phyloP scores from a whole-genome alignment of 129 eudicot species.

The Chrysanthemum seticuspe region DNA sequence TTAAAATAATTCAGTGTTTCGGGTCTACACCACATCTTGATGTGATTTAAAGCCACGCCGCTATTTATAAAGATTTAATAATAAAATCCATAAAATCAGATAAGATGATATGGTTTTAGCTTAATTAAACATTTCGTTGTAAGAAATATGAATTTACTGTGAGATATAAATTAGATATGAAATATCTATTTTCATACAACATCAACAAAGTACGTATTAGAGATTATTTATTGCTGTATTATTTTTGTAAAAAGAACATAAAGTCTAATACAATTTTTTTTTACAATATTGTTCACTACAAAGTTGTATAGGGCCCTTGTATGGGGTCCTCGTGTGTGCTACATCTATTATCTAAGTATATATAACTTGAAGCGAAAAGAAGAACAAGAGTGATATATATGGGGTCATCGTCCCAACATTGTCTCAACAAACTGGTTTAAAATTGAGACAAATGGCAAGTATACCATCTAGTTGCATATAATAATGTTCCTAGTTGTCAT shows the following conservation, averaged over 20 bases:
- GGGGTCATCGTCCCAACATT: slow-evolving; percentile 26
- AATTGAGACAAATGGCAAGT: slow-evolving; percentile 11
- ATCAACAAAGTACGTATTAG: no score
- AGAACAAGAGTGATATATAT: slow-evolving; percentile 31
- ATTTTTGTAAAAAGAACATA: no score
- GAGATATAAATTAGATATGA: no score
- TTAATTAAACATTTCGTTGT: neutral
- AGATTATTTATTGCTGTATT: no score
- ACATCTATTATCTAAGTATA: neutral
- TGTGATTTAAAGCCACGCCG: slow-evolving; percentile 41
- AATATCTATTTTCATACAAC: no score
- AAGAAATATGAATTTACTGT: neutral
- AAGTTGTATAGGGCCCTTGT: neutral
- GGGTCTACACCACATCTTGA: slow-evolving; percentile 33
- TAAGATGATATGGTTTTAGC: neutral
- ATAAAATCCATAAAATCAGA: neutral
- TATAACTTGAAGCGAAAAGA: neutral
- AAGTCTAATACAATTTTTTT: no score
- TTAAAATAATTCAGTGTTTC: slow-evolving; percentile 19
- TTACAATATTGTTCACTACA: no score
- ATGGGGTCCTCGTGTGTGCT: neutral
- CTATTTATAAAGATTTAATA: slow-evolving; percentile 21
- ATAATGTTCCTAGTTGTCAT: slow-evolving; percentile 15
- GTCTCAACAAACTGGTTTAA: slow-evolving; percentile 20
- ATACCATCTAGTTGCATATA: slow-evolving; percentile 20